Percentiles rank a stretch among this genome's conserved stretches.
These are phyloP conservation scores for Eucalyptus lansdowneana DNA, from an alignment of 345 rosid species.

Conservation along the genomic window DNA sequence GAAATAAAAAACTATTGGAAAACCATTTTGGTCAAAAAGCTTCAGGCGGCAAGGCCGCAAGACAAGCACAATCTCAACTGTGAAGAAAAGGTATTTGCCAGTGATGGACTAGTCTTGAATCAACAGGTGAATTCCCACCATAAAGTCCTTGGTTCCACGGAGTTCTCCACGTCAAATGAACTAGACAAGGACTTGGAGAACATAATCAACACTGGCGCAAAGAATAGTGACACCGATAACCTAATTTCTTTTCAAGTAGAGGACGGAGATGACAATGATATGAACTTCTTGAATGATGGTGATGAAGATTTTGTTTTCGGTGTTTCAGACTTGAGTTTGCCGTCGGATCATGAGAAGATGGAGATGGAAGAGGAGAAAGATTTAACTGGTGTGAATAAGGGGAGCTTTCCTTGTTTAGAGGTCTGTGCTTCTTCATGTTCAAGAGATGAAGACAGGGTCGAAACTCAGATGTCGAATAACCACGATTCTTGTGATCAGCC, in stretches of 20 bases:
- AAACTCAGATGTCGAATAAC: not conserved
- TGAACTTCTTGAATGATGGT: not conserved
- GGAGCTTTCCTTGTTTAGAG: not conserved
- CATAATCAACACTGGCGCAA: not conserved
- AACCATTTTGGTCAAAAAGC: not conserved
- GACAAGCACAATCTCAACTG: not conserved
- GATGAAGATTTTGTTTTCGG: not conserved
- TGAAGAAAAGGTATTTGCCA: not conserved
- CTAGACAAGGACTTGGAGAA: not conserved
- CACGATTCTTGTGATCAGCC: not conserved
- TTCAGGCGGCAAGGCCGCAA: not conserved
- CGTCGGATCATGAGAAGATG: not conserved
- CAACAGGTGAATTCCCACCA: not conserved
- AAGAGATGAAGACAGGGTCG: not conserved
- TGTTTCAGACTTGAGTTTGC: not conserved
- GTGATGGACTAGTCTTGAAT: not conserved
- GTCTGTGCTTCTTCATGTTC: not conserved
- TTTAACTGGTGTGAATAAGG: not conserved
- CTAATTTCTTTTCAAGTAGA: not conserved
- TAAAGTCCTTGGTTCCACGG: not conserved
- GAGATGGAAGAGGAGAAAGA: not conserved
- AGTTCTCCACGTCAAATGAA: not conserved
- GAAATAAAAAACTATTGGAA: conserved; percentile 25
- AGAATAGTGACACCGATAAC: not conserved
- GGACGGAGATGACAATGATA: not conserved